Base-by-base conservation (phyloP, 441 rosid genomes). In the Gossypium armourianum region DNA sequence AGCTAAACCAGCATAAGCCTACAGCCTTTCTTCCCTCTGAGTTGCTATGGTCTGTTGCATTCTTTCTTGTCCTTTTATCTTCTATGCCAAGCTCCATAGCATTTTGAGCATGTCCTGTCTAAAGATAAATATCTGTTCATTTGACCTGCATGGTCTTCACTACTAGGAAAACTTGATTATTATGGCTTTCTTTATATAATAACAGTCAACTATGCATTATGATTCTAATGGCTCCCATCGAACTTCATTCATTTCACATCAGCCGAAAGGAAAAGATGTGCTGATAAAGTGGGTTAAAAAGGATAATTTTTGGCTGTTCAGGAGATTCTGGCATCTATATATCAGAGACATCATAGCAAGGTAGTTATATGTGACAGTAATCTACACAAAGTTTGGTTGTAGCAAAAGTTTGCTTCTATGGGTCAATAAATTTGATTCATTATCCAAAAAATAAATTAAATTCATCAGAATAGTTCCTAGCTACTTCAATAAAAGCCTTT, bases 321-420 rank as follows among this genome's bases (percentile, higher is more conserved):
- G 26, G 32, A 59, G 70, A 56, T 70, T 73, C 60, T 62, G 64
- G 75, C 69, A 26, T 68, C 49, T 62, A 47, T n/a, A n/a, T 47
- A 47, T 76, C 47, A 52, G 74, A 78, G 60, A 20, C 8, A 69
- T 10, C 17, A 69, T 73, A 71, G 57, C 59, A 49, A 62, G 72
- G 54, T 47, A 36, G 12, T 36, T 36, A 36, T 36, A 36, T 36
- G 47, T 26, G 28, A 75, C 6, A 17, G 63, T 52, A 65, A 71
- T 47, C 61, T 50, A 50, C 20, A 50, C 2, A 50, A 50, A 49
- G 54, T 49, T 13, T 13, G 6, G 5, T 15, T 50, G 56, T 24
- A 58, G 40, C 43, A 24, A 28, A 28, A 24, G 4, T 10, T 57
- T 13, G 2, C 19, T 24, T 2, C 62, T 58, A 24, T n/a, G 40